A percentile compares a stretch with the other conserved stretches of the same genome.
phyloP scores from a whole-genome alignment of 2,329 filamentous ascomycete genomes.

The Penicillium sp. region DNA sequence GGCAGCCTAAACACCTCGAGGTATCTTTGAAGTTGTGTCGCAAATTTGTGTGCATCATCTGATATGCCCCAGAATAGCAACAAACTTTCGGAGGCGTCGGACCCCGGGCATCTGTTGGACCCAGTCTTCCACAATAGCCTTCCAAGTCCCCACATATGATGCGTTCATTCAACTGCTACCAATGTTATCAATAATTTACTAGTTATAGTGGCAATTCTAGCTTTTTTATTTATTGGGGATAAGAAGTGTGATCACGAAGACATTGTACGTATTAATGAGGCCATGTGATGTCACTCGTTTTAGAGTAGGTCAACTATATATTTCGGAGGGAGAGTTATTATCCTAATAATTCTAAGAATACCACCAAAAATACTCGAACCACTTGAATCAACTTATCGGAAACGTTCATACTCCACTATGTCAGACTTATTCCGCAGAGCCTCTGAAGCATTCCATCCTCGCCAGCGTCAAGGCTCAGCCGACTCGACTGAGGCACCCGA shows the following conservation, averaged over 20 bases:
- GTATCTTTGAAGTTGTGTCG: background rate
- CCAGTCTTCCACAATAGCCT: background rate
- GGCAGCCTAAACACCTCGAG: background rate
- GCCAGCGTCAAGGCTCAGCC: background rate
- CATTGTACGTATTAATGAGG: background rate
- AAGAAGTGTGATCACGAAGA: background rate
- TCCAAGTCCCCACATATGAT: background rate
- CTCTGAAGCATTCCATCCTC: background rate
- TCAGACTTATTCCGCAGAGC: background rate
- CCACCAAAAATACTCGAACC: no score
- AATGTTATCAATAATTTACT: background rate
- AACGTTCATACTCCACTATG: background rate
- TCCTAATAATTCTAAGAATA: no score
- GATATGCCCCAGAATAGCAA: background rate
- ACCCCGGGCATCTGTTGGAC: background rate
- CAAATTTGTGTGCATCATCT: background rate
- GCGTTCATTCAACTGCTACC: background rate
- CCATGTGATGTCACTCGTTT: background rate
- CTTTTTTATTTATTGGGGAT: background rate
- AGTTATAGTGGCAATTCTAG: background rate
- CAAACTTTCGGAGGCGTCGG: background rate
- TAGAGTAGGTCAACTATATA: background rate
- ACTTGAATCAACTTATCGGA: background rate
- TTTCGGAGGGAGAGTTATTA: background rate
- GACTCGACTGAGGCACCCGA: background rate